A percentile compares a stretch with the other conserved stretches of the same genome.
Conservation (phyloP, 2,329 filamentous ascomycete genomes). For the Orbilia brochopaga region DNA sequence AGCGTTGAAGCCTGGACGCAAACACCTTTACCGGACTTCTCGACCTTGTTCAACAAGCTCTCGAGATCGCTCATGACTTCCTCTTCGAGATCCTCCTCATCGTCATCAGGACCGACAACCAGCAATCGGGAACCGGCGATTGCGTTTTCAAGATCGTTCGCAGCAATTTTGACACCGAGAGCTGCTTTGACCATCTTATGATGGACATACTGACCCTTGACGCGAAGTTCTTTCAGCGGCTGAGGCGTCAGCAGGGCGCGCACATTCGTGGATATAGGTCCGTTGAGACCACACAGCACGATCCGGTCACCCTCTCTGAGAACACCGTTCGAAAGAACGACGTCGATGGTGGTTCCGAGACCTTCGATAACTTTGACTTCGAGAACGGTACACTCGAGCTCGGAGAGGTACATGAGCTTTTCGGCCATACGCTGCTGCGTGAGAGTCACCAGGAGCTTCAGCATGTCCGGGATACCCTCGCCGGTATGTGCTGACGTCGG, state of each 20-base stretch:
- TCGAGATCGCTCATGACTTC: conserved; percentile 96
- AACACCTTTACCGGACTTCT: conserved; percentile 90
- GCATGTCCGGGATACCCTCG: conserved; percentile 97
- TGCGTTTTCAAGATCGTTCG: conserved; percentile 90
- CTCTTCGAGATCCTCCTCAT: conserved; percentile 94
- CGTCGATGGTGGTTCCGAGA: conserved; percentile 97
- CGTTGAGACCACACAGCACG: conserved; percentile 94
- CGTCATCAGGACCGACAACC: conserved; percentile 91
- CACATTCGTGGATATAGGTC: conserved; percentile 92
- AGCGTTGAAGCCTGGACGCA: conserved; percentile 96
- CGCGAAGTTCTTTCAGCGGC: conserved; percentile 87
- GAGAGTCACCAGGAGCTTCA: conserved; percentile 89
- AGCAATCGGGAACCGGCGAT: conserved; percentile 95
- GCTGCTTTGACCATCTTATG: conserved; percentile 99
- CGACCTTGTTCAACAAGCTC: conserved; percentile 86
- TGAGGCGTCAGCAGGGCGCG: conserved; percentile 91
- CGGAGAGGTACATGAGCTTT: conserved; percentile 96
- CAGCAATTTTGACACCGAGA: conserved; percentile 97
- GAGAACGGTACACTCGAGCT: conserved; percentile 95
- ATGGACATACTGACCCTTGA: conserved; percentile 89
- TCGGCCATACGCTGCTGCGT: conserved; percentile 98
- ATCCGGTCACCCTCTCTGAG: conserved; percentile 92
- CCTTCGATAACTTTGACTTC: conserved; percentile 99
- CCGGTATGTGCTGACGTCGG: conserved; percentile 98
- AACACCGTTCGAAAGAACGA: conserved; percentile 94